Conservation (phyloP, 441 rosid genomes). For the Erodium trifolium region DNA sequence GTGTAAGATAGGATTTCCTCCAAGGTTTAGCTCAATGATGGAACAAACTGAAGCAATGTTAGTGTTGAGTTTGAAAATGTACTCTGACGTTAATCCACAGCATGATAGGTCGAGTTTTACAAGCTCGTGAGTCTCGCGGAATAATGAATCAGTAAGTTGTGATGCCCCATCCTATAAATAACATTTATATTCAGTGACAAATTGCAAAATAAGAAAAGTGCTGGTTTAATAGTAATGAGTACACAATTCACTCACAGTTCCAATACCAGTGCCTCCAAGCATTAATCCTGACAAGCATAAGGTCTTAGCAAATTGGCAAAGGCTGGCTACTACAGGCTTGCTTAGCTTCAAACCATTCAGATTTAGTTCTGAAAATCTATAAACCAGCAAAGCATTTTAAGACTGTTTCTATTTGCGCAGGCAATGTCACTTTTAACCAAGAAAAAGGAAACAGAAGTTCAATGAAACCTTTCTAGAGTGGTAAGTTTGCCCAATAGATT, state of each 20-base stretch:
- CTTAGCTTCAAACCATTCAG: slow-evolving; percentile 70
- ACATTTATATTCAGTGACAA: slow-evolving; percentile 10
- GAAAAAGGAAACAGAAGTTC: slow-evolving; percentile 7
- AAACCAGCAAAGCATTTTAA: slow-evolving; percentile 15
- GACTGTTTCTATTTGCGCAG: background rate
- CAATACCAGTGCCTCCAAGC: slow-evolving; percentile 74
- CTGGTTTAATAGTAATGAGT: background rate
- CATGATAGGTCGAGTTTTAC: slow-evolving; percentile 71
- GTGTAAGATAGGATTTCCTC: slow-evolving; percentile 57
- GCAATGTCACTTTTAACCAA: background rate
- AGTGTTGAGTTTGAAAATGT: slow-evolving; percentile 32
- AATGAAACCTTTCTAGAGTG: slow-evolving; percentile 50
- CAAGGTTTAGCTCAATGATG: slow-evolving; percentile 64
- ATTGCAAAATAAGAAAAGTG: slow-evolving; percentile 10
- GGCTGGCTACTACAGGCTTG: slow-evolving; percentile 53
- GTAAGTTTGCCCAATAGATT: slow-evolving; percentile 60
- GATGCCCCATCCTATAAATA: slow-evolving; percentile 61
- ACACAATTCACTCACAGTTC: slow-evolving; percentile 46
- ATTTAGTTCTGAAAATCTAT: slow-evolving; percentile 75
- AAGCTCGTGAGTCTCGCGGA: slow-evolving; percentile 45
- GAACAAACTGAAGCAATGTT: slow-evolving; percentile 33
- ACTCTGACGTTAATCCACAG: slow-evolving; percentile 52
- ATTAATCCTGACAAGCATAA: slow-evolving; percentile 61
- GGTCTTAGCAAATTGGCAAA: slow-evolving; percentile 57
- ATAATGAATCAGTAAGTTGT: slow-evolving; percentile 51